Evolutionary conservation across 2,329 filamentous ascomycete genomes (phyloP).

Genomic region (Claviceps cyperi): DNA sequence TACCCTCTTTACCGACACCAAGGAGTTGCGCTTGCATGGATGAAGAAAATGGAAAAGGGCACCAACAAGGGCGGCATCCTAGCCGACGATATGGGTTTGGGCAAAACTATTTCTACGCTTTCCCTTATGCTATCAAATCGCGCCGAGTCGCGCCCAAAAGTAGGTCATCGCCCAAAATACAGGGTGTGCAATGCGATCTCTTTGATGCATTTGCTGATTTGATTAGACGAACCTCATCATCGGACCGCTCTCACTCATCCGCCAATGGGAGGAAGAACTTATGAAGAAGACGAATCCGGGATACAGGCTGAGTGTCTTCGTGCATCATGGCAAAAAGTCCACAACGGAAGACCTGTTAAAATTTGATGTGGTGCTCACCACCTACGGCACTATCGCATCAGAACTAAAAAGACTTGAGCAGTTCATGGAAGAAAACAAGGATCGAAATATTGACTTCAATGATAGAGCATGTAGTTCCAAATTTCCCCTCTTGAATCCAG

Average conservation of each 20-base stretch:
- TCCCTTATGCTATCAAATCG: conserved; percentile 58
- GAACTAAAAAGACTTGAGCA: conserved; percentile 48
- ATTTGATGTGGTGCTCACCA: conserved; percentile 72
- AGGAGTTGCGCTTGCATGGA: conserved; percentile 69
- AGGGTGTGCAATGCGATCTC: conserved; percentile 24
- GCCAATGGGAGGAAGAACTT: conserved; percentile 78
- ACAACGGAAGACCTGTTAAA: conserved; percentile 45
- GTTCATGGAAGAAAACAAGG: conserved; percentile 34
- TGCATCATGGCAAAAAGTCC: conserved; percentile 56
- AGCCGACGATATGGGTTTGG: conserved; percentile 86
- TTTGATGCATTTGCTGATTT: conserved; percentile 18
- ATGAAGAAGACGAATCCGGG: conserved; percentile 46
- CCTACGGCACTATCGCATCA: conserved; percentile 58
- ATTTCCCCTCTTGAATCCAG: conserved; percentile 46
- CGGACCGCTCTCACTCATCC: conserved; percentile 63
- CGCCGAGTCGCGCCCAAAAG: conserved; percentile 30
- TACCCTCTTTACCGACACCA: conserved; percentile 69
- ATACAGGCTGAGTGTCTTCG: conserved; percentile 47
- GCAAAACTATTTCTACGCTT: conserved; percentile 77
- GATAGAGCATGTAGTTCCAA: conserved; percentile 21
- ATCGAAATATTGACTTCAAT: conserved; percentile 23
- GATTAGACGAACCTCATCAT: conserved; percentile 67
- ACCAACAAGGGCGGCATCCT: conserved; percentile 77
- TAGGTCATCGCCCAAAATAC: conserved; percentile 9
- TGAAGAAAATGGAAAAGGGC: conserved; percentile 64